Evolutionary conservation across 257 asterid species (phyloP).

Genomic region (Pogostemon cablin): DNA sequence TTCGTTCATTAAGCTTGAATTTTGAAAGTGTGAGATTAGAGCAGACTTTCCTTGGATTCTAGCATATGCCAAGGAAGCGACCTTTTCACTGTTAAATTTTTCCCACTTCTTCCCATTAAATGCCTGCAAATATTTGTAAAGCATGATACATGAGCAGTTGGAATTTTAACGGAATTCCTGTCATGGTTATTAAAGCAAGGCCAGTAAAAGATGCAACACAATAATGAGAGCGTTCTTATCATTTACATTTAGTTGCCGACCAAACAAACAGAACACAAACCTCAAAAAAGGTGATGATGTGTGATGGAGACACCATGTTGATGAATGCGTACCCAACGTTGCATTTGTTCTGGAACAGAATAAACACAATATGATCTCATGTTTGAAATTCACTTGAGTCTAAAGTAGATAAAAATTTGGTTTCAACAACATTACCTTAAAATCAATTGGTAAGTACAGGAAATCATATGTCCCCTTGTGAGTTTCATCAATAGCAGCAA

Average conservation of each 20-base stretch:
- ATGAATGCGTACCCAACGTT: slow-evolving; percentile 98
- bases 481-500: slow-evolving; percentile 85
- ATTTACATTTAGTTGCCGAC: neutral
- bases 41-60: slow-evolving; percentile 91
- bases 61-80: slow-evolving; percentile 95
- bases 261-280: slow-evolving; percentile 38
- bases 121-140: slow-evolving; percentile 47
- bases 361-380: slow-evolving; percentile 22
- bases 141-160: neutral
- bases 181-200: neutral
- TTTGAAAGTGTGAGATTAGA: slow-evolving; percentile 84
- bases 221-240: neutral
- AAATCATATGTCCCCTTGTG: slow-evolving; percentile 90
- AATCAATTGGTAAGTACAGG: slow-evolving; percentile 92
- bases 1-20: slow-evolving; percentile 95
- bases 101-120: slow-evolving; percentile 99
- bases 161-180: neutral
- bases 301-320: slow-evolving; percentile 93
- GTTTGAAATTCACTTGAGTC: slow-evolving; percentile 3
- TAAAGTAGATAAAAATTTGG: neutral
- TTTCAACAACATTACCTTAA: slow-evolving; percentile 61
- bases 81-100: slow-evolving; percentile 92
- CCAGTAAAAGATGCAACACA: neutral
- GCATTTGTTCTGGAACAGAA: slow-evolving; percentile 82
- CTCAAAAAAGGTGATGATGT: slow-evolving; percentile 79